These are phyloP conservation scores for Pythium dissotocum DNA, from an alignment of 352 stramenopile genomes.

Conservation along the genomic window DNA sequence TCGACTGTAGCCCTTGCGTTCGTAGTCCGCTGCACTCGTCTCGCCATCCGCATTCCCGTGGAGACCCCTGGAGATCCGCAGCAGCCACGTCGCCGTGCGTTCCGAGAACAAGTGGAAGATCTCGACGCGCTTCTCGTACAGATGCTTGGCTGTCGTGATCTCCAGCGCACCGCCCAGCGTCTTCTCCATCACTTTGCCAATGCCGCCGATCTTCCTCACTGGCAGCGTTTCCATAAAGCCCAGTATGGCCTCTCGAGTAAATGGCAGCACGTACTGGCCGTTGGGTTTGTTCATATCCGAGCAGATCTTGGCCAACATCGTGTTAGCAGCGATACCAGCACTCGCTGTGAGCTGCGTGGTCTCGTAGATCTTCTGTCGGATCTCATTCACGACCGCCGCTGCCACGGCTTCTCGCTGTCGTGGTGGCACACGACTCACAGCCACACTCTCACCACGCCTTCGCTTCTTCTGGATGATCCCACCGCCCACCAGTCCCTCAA, in stretches of 20 bases:
- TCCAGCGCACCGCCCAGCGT: conserved; percentile 72
- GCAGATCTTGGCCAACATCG: conserved; percentile 95
- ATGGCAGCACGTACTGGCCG: conserved; percentile 91
- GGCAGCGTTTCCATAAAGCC: conserved; percentile 89
- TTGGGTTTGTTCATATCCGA: conserved; percentile 97
- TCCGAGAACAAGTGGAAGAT: conserved; percentile 68
- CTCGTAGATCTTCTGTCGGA: conserved; percentile 81
- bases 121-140: conserved; percentile 59
- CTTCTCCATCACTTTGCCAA: conserved; percentile 96
- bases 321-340: conserved; percentile 91
- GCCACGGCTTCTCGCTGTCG: conserved; percentile 39
- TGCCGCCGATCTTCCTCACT: conserved; percentile 93
- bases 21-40: conserved; percentile 39
- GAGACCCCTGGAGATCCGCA: conserved; percentile 74
- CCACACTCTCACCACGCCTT: conserved; percentile 9
- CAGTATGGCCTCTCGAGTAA: conserved; percentile 70
- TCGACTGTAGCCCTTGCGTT: conserved; percentile 80
- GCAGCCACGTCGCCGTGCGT: conserved; percentile 66
- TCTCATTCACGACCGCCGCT: conserved; percentile 72
- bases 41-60: conserved; percentile 17
- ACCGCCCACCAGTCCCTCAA: not conserved
- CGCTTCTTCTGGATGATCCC: not conserved
- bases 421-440: not conserved
- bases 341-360: conserved; percentile 93
- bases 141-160: conserved; percentile 85